Evolutionary conservation across 2,329 filamentous ascomycete genomes (phyloP).

Genomic region (Clonostachys rosea): DNA sequence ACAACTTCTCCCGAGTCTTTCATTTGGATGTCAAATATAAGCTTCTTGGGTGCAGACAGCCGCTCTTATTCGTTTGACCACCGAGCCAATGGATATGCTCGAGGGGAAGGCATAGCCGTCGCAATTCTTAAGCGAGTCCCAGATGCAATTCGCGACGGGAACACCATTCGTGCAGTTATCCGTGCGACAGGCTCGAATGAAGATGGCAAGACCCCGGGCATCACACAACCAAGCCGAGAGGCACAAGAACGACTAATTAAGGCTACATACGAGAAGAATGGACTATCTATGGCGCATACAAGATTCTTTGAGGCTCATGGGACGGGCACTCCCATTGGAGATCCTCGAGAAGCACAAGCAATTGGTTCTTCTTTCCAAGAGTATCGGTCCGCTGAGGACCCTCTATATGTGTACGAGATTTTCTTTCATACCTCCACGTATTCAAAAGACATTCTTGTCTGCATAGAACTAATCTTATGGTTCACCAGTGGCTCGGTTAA

Average conservation of each 20-base stretch:
- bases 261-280: constrained; percentile 28
- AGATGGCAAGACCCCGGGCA: constrained; percentile 32
- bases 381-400: neutral
- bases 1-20: neutral
- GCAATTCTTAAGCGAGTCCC: constrained; percentile 30
- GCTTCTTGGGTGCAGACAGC: neutral
- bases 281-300: constrained; percentile 23
- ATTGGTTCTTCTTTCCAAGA: constrained; percentile 12
- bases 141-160: constrained; percentile 31
- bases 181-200: constrained; percentile 20
- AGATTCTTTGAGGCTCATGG: constrained; percentile 42
- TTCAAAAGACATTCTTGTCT: neutral
- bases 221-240: constrained; percentile 27
- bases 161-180: constrained; percentile 27
- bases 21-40: constrained; percentile 18
- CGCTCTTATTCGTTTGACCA: constrained; percentile 17
- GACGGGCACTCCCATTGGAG: constrained; percentile 44
- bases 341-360: constrained; percentile 29
- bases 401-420: constrained; percentile 6
- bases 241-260: constrained; percentile 30
- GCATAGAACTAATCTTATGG: neutral
- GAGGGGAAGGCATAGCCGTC: constrained; percentile 32
- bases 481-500: constrained; percentile 7
- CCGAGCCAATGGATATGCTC: constrained; percentile 31
- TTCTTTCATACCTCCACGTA: neutral